A percentile compares a stretch with the other conserved stretches of the same genome.
These are phyloP conservation scores for Aspergillus versicolor DNA, from an alignment of 2,329 filamentous ascomycete genomes.

Conservation along the genomic window DNA sequence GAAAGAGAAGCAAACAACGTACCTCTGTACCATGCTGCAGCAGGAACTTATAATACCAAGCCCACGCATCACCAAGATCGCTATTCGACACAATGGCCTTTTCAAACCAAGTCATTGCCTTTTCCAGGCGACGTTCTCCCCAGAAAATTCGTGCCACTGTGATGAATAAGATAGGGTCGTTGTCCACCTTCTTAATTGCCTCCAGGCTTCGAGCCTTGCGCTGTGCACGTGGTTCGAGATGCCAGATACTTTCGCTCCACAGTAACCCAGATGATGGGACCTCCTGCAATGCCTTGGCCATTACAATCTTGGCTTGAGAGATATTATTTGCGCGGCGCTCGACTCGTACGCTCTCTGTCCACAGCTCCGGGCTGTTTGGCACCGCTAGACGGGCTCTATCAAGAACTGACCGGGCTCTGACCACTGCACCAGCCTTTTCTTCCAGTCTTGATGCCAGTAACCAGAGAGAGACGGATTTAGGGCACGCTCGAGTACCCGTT, in stretches of 20 bases:
- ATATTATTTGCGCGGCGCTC: slow-evolving; percentile 84
- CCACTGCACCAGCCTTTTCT: slow-evolving; percentile 75
- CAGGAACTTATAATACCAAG: slow-evolving; percentile 96
- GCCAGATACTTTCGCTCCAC: slow-evolving; percentile 94
- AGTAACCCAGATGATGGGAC: slow-evolving; percentile 83
- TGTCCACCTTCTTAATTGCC: slow-evolving; percentile 95
- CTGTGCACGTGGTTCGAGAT: slow-evolving; percentile 86
- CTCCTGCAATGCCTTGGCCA: slow-evolving; percentile 91
- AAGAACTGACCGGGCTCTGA: slow-evolving; percentile 91
- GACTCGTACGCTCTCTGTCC: slow-evolving; percentile 90
- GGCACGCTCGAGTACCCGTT: slow-evolving; percentile 82
- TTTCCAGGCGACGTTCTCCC: slow-evolving; percentile 87
- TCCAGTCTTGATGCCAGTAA: slow-evolving; percentile 85
- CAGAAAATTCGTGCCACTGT: slow-evolving; percentile 95
- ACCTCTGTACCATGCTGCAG: slow-evolving; percentile 83
- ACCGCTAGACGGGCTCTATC: slow-evolving; percentile 86
- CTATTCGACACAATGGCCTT: slow-evolving; percentile 86
- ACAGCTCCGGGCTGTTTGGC: slow-evolving; percentile 79
- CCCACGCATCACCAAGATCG: slow-evolving; percentile 90
- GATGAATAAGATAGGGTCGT: slow-evolving; percentile 83
- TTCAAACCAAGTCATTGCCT: slow-evolving; percentile 96
- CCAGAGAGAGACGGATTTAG: slow-evolving; percentile 83
- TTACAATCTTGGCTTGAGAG: slow-evolving; percentile 81
- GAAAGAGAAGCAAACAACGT: slow-evolving; percentile 25
- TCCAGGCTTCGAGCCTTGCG: slow-evolving; percentile 88